Evolutionary conservation across 2,329 filamentous ascomycete genomes (phyloP).

Genomic region (Neofusicoccum umdonicola): DNA sequence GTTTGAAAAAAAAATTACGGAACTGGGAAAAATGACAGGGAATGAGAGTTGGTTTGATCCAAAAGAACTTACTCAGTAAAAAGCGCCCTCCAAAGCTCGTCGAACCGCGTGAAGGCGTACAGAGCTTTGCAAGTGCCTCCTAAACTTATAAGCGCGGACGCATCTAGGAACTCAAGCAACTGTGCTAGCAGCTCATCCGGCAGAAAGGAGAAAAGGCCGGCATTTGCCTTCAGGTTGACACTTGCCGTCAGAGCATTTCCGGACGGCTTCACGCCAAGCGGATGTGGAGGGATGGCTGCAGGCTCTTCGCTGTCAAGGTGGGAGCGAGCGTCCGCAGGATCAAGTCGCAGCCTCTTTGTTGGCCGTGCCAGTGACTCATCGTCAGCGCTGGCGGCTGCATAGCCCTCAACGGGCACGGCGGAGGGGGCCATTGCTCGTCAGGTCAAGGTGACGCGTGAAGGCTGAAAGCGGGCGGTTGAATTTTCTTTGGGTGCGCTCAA

Average conservation of each 20-base stretch:
- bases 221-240: conserved; percentile 63
- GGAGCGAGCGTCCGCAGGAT: neutral
- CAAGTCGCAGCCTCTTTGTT: conserved; percentile 15
- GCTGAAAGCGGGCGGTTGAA: neutral
- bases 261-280: conserved; percentile 78
- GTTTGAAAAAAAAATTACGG: neutral
- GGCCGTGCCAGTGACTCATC: conserved; percentile 14
- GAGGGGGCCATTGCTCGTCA: conserved; percentile 16
- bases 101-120: conserved; percentile 77
- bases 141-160: conserved; percentile 59
- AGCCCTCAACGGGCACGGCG: conserved; percentile 18
- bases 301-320: conserved; percentile 35
- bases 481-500: neutral
- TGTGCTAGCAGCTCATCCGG: conserved; percentile 79
- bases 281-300: conserved; percentile 70
- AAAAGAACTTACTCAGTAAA: conserved; percentile 68
- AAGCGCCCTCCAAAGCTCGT: conserved; percentile 85
- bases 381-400: neutral
- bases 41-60: too few relatives aligned
- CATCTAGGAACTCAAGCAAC: conserved; percentile 73
- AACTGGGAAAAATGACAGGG: conserved; percentile 13
- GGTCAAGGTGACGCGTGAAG: neutral
- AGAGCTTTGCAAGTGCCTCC: conserved; percentile 80
- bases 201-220: conserved; percentile 65
- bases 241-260: conserved; percentile 74